Conservation (phyloP, 202 grass and related monocot genomes). For the Setaria italica region DNA sequence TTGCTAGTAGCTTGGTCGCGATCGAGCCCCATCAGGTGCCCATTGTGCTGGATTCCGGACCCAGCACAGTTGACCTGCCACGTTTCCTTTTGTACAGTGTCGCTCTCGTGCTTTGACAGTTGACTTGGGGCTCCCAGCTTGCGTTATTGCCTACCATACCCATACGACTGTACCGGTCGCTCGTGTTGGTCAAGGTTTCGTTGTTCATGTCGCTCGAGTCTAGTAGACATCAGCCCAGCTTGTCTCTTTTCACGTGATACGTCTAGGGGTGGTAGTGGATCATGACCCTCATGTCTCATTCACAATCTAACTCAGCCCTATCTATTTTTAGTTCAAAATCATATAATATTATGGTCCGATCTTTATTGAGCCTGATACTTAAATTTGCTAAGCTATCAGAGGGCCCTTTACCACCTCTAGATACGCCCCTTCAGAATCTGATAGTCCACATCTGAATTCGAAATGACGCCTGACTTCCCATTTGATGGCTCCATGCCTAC, state of each 20-base stretch:
- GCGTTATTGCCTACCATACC: slow-evolving; percentile 39
- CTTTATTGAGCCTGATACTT: too few species aligned
- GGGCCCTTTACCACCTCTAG: too few species aligned
- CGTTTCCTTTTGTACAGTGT: background rate
- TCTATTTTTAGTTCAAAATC: too few species aligned
- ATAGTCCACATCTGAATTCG: background rate
- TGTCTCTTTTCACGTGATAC: slow-evolving; percentile 12
- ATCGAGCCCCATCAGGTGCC: background rate
- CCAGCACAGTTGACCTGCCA: background rate
- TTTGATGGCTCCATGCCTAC: too few species aligned
- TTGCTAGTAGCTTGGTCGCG: background rate
- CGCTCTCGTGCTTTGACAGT: slow-evolving; percentile 15
- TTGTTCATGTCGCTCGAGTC: background rate
- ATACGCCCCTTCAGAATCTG: background rate
- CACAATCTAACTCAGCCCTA: too few species aligned
- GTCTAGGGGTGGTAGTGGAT: too few species aligned
- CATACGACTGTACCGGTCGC: background rate
- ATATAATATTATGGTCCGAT: too few species aligned
- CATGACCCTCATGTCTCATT: too few species aligned
- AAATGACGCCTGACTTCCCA: too few species aligned
- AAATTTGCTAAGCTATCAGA: too few species aligned
- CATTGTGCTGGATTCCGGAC: background rate
- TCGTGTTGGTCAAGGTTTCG: slow-evolving; percentile 1
- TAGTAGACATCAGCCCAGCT: background rate
- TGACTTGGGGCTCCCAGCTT: background rate